Base-by-base conservation (phyloP, 139 green algal genomes). In the Auxenochlorella pyrenoidosa region DNA sequence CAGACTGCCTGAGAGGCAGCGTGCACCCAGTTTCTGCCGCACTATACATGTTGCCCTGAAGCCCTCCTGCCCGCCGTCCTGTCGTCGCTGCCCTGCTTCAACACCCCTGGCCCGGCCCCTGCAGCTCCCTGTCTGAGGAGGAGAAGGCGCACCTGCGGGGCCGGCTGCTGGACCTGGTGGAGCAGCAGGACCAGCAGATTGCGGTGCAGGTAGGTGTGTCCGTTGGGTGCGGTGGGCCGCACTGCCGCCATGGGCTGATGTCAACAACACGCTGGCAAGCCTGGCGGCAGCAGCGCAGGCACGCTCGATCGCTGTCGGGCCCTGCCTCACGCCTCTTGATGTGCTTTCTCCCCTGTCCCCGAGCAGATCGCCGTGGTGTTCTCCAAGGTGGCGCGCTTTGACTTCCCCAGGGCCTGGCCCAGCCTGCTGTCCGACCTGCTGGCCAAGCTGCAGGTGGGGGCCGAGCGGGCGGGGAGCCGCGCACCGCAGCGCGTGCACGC, bases 361-460 rank as follows among this genome's bases (percentile, higher is more conserved):
- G 88, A 97, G 13, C 97, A 99, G 77, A 82, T 98, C 41, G 96
- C 96, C 0, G 83, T 99, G n/a, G 86, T 95, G 18, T 91, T 98
- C 18, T 92, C 95, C 80, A 98, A 98, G 87, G 88, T 98, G n/a
- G 97, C 96, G 0, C 93, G 97, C 40, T 84, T 93, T 24, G 97
- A 99, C 91, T 99, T 94, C 78, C 97, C 97, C 0, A 60, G 77
- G 22, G 91, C 95, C 28, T 99, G 97, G 97, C 96, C 97, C 10
- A 85, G 59, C 36, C 92, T 99, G 26, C 95, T 98, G 78, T 80
- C 59, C 18, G 91, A 96, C 63, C 91, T 99, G 32, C 70, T 98
- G 77, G 85, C 71, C 44, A 72, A 75, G 59, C 75, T 95, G 60
- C 36, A 72, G 75, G 75, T 63, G 43, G 1, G 75, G 13, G 4